Conservation (phyloP, 2,329 filamentous ascomycete species). For the Stromatinia cepivora region DNA sequence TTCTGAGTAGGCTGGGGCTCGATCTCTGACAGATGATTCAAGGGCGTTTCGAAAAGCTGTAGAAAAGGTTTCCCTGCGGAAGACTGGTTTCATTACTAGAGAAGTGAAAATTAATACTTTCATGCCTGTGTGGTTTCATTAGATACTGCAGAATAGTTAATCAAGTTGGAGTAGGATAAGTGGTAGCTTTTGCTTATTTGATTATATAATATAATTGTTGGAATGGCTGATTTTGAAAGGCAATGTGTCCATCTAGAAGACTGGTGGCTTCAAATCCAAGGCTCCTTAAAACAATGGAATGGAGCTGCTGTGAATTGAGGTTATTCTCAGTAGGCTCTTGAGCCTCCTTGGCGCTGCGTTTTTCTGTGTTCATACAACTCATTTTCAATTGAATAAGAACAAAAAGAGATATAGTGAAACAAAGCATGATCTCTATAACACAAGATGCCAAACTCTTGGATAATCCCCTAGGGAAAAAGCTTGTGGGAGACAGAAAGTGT, state of each 20-base stretch:
- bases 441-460: too few relatives aligned
- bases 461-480: too few relatives aligned
- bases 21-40: background rate
- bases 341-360: background rate
- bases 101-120: background rate
- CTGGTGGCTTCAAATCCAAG: background rate
- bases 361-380: background rate
- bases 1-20: background rate
- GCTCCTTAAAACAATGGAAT: background rate
- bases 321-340: background rate
- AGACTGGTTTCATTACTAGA: background rate
- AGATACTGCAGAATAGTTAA: background rate
- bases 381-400: background rate
- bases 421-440: background rate
- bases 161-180: accelerated
- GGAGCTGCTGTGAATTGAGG: background rate
- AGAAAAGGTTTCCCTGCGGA: background rate
- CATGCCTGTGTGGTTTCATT: background rate
- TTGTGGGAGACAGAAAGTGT: too few relatives aligned
- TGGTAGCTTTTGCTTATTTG: background rate
- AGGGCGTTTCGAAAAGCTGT: background rate
- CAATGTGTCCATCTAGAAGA: background rate
- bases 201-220: background rate
- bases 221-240: background rate
- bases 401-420: background rate